phyloP scores from a whole-genome alignment of 108 stramenopile species.

The Aurantiochytrium sp. region DNA sequence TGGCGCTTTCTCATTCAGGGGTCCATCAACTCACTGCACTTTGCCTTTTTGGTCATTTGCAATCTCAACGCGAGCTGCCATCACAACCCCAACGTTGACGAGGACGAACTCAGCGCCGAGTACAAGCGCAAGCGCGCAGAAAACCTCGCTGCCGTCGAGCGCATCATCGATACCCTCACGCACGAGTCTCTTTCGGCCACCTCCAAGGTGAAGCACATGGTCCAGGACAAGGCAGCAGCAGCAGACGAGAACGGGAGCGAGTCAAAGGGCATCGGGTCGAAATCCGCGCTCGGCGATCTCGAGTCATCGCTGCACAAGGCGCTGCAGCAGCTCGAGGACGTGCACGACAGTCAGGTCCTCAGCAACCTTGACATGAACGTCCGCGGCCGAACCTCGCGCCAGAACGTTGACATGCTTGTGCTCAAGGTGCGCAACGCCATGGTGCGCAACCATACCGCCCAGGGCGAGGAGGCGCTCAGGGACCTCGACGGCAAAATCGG shows the following conservation, averaged over 20 bases:
- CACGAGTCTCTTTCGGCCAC: neutral
- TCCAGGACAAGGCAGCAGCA: neutral
- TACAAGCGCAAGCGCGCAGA: neutral
- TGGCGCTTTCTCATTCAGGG: constrained; percentile 21
- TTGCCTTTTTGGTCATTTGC: constrained; percentile 26
- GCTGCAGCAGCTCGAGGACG: neutral
- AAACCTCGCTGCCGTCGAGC: neutral
- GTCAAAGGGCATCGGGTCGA: neutral
- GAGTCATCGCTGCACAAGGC: neutral
- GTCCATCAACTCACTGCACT: neutral
- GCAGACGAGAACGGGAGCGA: too few species aligned
- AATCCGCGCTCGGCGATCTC: neutral
- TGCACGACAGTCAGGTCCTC: constrained; percentile 1
- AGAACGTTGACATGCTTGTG: neutral
- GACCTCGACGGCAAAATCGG: constrained; percentile 5
- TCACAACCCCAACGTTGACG: neutral
- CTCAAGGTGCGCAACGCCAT: constrained; percentile 8
- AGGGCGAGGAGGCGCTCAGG: neutral
- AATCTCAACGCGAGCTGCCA: constrained; percentile 23
- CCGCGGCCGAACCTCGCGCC: neutral
- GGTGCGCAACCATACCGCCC: neutral
- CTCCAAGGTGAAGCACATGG: neutral
- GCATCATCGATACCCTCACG: neutral
- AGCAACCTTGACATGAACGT: constrained; percentile 8
- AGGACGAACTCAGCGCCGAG: neutral